phyloP scores from a whole-genome alignment of 495 filamentous ascomycete species.

The Hamigera avellanea region DNA sequence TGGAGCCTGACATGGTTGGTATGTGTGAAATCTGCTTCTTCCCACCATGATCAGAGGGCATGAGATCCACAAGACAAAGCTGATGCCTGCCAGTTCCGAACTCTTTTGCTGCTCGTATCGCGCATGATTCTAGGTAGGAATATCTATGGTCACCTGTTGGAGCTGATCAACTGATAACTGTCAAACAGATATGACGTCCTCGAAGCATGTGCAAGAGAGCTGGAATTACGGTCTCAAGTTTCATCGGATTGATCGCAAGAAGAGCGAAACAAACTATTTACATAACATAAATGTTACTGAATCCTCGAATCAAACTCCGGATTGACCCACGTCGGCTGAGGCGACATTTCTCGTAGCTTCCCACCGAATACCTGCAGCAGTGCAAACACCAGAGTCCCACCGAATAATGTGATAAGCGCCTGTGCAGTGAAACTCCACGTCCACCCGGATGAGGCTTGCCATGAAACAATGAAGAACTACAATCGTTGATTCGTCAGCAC shows the following conservation, averaged over 20 bases:
- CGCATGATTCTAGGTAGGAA: background rate
- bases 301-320: conserved; percentile 26
- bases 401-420: conserved; percentile 35
- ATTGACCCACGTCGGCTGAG: conserved; percentile 29
- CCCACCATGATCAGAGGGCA: no score
- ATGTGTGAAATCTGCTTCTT: no score
- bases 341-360: conserved; percentile 14
- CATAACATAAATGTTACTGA: conserved; percentile 1
- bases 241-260: no score
- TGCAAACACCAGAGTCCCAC: conserved; percentile 28
- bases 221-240: no score
- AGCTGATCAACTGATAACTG: background rate
- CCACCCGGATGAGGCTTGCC: conserved; percentile 39
- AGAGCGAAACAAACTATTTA: background rate
- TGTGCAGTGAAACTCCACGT: conserved; percentile 48
- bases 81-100: background rate
- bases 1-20: conserved; percentile 1
- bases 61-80: no score
- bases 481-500: background rate
- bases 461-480: conserved; percentile 46
- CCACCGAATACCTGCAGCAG: conserved; percentile 36
- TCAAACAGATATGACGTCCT: background rate
- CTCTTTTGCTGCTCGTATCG: background rate
- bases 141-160: background rate
- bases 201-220: background rate